Conservation (phyloP, 768 basidiomycete genomes). For the Hericium coralloides region DNA sequence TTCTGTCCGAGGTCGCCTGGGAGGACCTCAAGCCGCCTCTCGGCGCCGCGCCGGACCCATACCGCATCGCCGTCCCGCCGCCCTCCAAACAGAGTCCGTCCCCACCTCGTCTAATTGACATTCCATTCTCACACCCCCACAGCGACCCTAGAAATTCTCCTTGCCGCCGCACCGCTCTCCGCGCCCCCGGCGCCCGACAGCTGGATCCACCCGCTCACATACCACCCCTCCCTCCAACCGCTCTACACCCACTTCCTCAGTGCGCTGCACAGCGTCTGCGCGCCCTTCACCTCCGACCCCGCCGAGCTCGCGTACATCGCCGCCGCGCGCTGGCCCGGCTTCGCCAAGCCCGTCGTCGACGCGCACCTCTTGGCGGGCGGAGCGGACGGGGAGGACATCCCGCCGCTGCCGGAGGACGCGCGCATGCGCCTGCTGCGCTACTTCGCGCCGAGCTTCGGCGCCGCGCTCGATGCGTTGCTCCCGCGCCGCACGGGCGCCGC, state of each 20-base stretch:
- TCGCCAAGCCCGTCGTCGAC: conserved; percentile 58
- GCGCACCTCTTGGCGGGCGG: conserved; percentile 10
- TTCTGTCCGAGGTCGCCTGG: conserved; percentile 62
- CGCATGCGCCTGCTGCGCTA: conserved; percentile 57
- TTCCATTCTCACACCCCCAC: neutral
- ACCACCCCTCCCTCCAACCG: conserved; percentile 45
- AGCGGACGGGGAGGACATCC: neutral
- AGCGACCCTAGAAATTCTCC: conserved; percentile 30
- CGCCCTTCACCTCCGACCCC: conserved; percentile 56
- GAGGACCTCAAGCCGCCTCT: conserved; percentile 60
- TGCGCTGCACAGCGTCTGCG: conserved; percentile 51
- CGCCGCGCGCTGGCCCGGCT: conserved; percentile 75
- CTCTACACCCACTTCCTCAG: conserved; percentile 59
- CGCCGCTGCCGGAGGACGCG: conserved; percentile 25
- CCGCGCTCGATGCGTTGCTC: conserved; percentile 57
- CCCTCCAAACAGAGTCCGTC: conserved; percentile 48
- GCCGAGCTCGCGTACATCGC: conserved; percentile 69
- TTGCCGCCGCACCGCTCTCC: conserved; percentile 27
- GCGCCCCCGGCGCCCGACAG: conserved; percentile 1
- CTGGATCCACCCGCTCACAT: conserved; percentile 23
- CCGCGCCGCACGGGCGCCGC: conserved; percentile 58
- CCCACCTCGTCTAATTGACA: neutral
- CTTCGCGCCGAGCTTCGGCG: conserved; percentile 54
- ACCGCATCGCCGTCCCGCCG: conserved; percentile 47
- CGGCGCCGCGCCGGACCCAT: conserved; percentile 68